Evolutionary conservation across 2,329 filamentous ascomycete species (phyloP).

Genomic region (Xylaria sp.): DNA sequence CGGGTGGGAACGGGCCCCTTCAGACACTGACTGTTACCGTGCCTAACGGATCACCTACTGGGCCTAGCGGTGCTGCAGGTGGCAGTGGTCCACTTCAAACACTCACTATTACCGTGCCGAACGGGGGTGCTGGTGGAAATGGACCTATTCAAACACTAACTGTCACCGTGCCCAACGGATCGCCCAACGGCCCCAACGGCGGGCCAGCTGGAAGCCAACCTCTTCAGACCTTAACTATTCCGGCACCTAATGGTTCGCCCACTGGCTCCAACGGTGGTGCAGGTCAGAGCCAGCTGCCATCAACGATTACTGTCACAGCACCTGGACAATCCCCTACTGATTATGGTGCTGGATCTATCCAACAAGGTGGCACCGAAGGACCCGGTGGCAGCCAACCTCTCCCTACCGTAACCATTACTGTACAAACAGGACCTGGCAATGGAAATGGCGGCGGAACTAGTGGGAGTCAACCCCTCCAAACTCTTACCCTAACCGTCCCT

Average conservation of each 20-base stretch:
- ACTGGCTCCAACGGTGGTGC: constrained; percentile 10
- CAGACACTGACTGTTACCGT: constrained; percentile 19
- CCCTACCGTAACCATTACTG: constrained; percentile 35
- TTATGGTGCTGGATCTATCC: constrained; percentile 22
- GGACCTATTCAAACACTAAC: constrained; percentile 20
- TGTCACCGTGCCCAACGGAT: constrained; percentile 20
- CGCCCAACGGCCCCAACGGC: constrained; percentile 31
- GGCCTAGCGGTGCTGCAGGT: constrained; percentile 2
- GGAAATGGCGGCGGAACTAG: constrained; percentile 24
- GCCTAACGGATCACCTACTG: constrained; percentile 10
- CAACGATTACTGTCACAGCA: constrained; percentile 32
- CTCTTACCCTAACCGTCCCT: constrained; percentile 35
- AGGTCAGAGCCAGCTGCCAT: constrained; percentile 12
- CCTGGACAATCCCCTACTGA: constrained; percentile 25
- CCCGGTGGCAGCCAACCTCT: constrained; percentile 19
- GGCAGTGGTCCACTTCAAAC: constrained; percentile 20
- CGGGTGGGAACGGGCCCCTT: constrained; percentile 3
- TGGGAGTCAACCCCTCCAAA: constrained; percentile 31
- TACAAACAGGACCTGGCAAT: constrained; percentile 23
- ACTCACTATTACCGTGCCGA: constrained; percentile 27
- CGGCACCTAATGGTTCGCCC: constrained; percentile 23
- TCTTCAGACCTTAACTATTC: constrained; percentile 20
- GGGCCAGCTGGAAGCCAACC: constrained; percentile 19
- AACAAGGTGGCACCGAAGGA: constrained; percentile 23
- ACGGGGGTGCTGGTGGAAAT: constrained; percentile 6